Percentiles rank a stretch among this genome's conserved stretches.
Conservation (phyloP, 257 asterid species). For the Agastache rugosa region DNA sequence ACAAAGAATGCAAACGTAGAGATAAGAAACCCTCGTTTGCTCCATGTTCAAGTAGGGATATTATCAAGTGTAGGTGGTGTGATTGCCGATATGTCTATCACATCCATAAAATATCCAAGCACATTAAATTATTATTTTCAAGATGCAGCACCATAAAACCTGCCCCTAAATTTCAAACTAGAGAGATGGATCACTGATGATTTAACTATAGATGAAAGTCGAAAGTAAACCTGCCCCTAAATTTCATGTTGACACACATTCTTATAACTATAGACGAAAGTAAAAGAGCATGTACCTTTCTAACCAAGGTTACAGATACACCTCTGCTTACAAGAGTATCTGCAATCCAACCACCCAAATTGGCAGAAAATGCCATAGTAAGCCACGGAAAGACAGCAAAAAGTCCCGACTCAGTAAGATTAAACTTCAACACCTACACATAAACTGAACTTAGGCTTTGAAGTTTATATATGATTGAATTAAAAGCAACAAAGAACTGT, state of each 20-base stretch:
- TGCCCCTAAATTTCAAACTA: not conserved
- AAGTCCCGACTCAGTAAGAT: constrained; percentile 81
- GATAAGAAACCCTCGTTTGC: not conserved
- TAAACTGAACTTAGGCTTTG: constrained; percentile 17
- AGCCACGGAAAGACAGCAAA: constrained; percentile 88
- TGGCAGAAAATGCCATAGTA: constrained; percentile 87
- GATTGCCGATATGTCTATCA: not conserved
- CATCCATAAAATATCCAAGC: not conserved
- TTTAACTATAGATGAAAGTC: not conserved
- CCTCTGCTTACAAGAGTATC: constrained; percentile 88
- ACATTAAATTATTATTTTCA: not conserved
- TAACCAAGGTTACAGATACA: constrained; percentile 72
- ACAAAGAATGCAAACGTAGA: constrained; percentile 19
- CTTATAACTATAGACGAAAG: constrained; percentile 2
- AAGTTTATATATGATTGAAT: not conserved
- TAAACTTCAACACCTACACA: constrained; percentile 81
- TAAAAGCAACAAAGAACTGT: not conserved
- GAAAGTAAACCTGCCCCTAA: not conserved
- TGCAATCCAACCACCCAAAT: constrained; percentile 94
- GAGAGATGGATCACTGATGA: not conserved
- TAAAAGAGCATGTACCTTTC: constrained; percentile 61
- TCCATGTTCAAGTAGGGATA: not conserved
- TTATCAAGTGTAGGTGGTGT: not conserved
- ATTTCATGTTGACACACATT: not conserved
- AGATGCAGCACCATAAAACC: not conserved